These are phyloP conservation scores for Aphanomyces astaci DNA, from an alignment of 352 stramenopile genomes.

Conservation along the genomic window DNA sequence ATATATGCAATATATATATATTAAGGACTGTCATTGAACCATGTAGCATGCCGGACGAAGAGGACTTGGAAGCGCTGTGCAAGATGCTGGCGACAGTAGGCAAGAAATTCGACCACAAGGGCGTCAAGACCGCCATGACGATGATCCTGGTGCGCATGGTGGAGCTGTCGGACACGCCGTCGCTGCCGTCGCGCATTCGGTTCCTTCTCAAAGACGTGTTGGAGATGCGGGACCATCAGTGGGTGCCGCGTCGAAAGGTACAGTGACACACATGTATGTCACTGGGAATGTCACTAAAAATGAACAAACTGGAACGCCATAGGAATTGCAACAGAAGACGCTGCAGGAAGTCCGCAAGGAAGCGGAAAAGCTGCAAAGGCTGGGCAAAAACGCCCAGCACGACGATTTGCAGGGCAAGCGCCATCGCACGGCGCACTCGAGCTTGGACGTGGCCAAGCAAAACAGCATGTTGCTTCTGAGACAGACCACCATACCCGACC, in stretches of 20 bases:
- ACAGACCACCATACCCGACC: conserved; percentile 26
- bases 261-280: no score
- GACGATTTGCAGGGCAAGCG: conserved; percentile 64
- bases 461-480: conserved; percentile 70
- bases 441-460: conserved; percentile 66
- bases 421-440: conserved; percentile 71
- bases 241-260: conserved; percentile 73
- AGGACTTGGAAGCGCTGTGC: conserved; percentile 79
- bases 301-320: no score
- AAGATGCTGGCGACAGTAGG: conserved; percentile 76
- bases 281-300: no score
- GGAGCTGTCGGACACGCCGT: conserved; percentile 59
- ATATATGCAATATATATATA: background rate
- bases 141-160: conserved; percentile 80
- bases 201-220: conserved; percentile 81
- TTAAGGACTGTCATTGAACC: no score
- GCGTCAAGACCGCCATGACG: conserved; percentile 72
- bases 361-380: conserved; percentile 70
- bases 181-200: conserved; percentile 55
- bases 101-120: conserved; percentile 81
- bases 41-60: conserved; percentile 63
- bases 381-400: conserved; percentile 84
- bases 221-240: conserved; percentile 80
- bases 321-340: conserved; percentile 83
- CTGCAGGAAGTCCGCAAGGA: conserved; percentile 76